Evolutionary conservation across 2,329 filamentous ascomycete genomes (phyloP), one percentile per base, ranked within the genome.

Genomic region (Pseudopithomyces maydicus): DNA sequence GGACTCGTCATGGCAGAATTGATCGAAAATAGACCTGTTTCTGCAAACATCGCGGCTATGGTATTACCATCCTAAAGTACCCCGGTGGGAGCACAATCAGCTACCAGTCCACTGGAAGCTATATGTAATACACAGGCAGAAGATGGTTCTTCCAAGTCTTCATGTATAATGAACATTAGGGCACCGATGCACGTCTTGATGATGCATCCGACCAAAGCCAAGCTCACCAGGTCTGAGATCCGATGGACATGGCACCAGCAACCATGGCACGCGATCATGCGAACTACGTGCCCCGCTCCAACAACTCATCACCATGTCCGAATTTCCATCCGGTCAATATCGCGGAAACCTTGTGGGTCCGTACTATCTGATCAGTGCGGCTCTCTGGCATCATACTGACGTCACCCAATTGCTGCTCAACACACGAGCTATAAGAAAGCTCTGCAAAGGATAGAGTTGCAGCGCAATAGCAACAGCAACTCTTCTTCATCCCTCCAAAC

Each of bases 1-100:
- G 90, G 90, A 0, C 83, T 84, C 62, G 85, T 91, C 6, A 78
- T 92, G 77, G 83, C 88, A 11, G 89, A 92, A 76, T 80, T 92
- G 82, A 81, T 91, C 41, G 81, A 85, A 64, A 87, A 85, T 1
- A 76, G 80, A 58, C 71, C 76, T 58, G 75, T 83, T 49, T 88
- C 84, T 59, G 87, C 82, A 1, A 84, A 90, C 76, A 77, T 92
- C 15, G 79, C 79, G 49, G 72, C 77, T 1, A 69, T 90, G 62
- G 79, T 74, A 6, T 44, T 75, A 42, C 65, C 68, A 17, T 66
- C 57, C 4, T 56, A 39, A 38, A 2, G 14, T 4, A 17, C 23
- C 23, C 6, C 35, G 2, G 11, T 12, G 6, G n/a, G 19, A 23
- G 8, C 26, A 29, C 26, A 29, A 29, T 4, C 26, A 29, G 26